Percentiles rank a stretch among this genome's conserved stretches.
Evolutionary conservation across 352 stramenopile genomes (phyloP).

Genomic region (Phytophthora pistaciae): DNA sequence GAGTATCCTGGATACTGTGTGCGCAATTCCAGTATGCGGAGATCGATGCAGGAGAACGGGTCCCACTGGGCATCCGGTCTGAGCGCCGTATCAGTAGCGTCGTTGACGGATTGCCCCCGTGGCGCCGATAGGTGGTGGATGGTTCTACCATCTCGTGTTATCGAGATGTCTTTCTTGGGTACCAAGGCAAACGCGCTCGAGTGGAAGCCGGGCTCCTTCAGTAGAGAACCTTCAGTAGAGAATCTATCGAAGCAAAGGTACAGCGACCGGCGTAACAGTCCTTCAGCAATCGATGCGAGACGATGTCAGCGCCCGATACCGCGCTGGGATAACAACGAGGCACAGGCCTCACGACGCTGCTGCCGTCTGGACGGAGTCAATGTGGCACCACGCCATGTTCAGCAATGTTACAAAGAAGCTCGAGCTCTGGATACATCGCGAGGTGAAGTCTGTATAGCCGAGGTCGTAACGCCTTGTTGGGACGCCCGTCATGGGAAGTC

Average conservation of each 20-base stretch:
- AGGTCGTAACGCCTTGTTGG: conserved; percentile 14
- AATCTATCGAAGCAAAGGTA: not conserved
- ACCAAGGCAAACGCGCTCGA: not conserved
- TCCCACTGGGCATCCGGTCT: not conserved
- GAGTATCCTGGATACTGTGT: not conserved
- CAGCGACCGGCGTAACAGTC: not conserved
- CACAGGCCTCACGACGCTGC: not conserved
- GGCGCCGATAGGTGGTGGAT: not conserved
- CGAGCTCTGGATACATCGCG: not conserved
- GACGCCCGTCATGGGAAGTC: not conserved
- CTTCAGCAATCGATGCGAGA: not conserved
- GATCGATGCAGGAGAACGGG: not conserved
- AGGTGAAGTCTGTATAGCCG: conserved; percentile 11
- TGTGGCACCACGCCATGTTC: not conserved
- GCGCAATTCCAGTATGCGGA: not conserved
- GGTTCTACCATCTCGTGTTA: not conserved
- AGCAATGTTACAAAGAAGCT: conserved; percentile 4
- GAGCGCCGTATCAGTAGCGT: not conserved
- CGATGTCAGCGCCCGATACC: not conserved
- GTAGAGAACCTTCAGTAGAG: no score
- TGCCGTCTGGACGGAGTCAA: not conserved
- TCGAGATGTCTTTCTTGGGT: not conserved
- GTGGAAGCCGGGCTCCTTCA: not conserved
- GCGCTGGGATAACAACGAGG: not conserved
- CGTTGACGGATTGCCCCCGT: not conserved